Conservation (phyloP, 805 yeast species). For the Kodamaea neixiangensis region DNA sequence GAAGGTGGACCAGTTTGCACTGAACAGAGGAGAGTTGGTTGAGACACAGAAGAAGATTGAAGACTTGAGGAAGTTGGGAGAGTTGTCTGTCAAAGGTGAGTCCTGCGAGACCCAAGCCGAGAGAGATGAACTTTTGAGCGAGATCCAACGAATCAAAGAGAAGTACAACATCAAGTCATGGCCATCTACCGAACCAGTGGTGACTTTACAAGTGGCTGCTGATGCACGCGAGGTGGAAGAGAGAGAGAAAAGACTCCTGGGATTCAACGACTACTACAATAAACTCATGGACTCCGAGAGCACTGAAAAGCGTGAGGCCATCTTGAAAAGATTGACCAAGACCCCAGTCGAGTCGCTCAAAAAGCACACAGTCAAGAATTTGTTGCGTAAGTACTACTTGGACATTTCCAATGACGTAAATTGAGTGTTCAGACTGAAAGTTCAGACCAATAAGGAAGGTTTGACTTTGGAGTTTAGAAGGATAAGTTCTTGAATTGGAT, state of each 20-base stretch:
- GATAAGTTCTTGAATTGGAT: too few relatives aligned
- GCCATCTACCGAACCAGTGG: constrained; percentile 44
- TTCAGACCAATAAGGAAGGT: too few relatives aligned
- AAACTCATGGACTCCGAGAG: constrained; percentile 32
- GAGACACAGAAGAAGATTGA: constrained; percentile 34
- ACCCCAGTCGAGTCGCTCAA: constrained; percentile 43
- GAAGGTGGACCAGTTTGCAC: constrained; percentile 56
- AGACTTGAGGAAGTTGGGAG: constrained; percentile 40
- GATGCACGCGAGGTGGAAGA: constrained; percentile 28
- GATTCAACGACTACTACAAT: constrained; percentile 32
- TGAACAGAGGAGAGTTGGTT: constrained; percentile 37
- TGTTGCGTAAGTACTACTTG: constrained; percentile 64
- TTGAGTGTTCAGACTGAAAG: too few relatives aligned
- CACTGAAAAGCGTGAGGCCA: constrained; percentile 25
- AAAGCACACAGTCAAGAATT: constrained; percentile 64
- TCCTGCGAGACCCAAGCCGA: constrained; percentile 22
- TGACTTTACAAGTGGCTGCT: constrained; percentile 32
- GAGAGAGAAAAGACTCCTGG: constrained; percentile 29
- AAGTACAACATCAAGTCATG: constrained; percentile 41
- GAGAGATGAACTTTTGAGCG: constrained; percentile 24
- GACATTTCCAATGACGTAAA: constrained; percentile 19
- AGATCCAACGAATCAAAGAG: constrained; percentile 38
- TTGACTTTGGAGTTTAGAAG: too few relatives aligned
- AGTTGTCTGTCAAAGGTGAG: constrained; percentile 27
- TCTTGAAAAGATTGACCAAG: constrained; percentile 30